phyloP scores from a whole-genome alignment of 164 flowering plant species.

The Vitis rotundifolia region DNA sequence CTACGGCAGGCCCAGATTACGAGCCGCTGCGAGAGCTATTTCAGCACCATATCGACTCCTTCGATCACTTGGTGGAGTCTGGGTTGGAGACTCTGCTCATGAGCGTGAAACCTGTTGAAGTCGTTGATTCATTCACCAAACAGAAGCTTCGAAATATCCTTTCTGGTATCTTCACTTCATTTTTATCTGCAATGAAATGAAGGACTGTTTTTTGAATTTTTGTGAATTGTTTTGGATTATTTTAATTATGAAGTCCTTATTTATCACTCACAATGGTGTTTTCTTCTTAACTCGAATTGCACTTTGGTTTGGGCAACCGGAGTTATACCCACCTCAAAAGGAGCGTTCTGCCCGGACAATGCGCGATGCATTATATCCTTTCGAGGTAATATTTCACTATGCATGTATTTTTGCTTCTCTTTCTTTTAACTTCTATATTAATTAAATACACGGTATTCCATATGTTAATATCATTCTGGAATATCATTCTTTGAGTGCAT shows the following conservation, averaged over 20 bases:
- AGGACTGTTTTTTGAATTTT: background rate
- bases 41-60: slow-evolving; percentile 79
- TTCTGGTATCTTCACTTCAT: slow-evolving; percentile 13
- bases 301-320: slow-evolving; percentile 60
- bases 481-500: background rate
- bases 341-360: slow-evolving; percentile 17
- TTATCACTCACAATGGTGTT: background rate
- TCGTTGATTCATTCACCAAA: slow-evolving; percentile 36
- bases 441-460: too few species aligned
- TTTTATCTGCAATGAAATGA: background rate
- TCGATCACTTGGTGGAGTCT: slow-evolving; percentile 53
- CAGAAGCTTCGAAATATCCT: slow-evolving; percentile 76
- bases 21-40: slow-evolving; percentile 52
- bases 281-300: slow-evolving; percentile 44
- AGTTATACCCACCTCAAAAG: slow-evolving; percentile 47
- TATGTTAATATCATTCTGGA: background rate
- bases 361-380: slow-evolving; percentile 39
- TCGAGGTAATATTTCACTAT: slow-evolving; percentile 38
- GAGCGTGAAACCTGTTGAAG: slow-evolving; percentile 48
- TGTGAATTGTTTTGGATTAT: background rate
- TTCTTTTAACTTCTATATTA: background rate
- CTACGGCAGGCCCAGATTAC: slow-evolving; percentile 14
- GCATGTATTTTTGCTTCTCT: background rate
- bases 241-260: background rate
- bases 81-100: slow-evolving; percentile 53